Evolutionary conservation across 2,329 filamentous ascomycete genomes (phyloP), one percentile per base, ranked within the genome.

Genomic region (Blastomyces silverae): DNA sequence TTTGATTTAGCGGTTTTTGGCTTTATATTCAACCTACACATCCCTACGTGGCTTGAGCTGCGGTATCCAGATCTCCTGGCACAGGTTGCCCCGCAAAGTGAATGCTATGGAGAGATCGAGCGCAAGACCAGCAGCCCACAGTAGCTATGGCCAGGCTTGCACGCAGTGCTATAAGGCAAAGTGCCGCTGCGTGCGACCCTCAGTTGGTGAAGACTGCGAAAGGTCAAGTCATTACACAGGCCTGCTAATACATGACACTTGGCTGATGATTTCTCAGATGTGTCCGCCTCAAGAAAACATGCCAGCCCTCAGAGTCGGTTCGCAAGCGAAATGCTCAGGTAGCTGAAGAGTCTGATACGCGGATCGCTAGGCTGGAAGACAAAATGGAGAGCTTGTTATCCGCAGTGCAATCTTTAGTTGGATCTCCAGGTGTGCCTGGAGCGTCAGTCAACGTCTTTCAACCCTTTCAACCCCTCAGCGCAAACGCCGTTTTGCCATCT

Each of bases 311-410:
- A 42, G 73, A 76, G 22, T 74, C 73, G 31, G 60, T 72, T 66
- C 76, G 76, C 63, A 71, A 69, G 61, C 72, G 74, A 22, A 70
- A 70, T 67, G 65, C 63, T 20, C 68, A 72, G 22, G 69, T 68
- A 58, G 67, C 66, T 10, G 68, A 72, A 64, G 71, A 70, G 55
- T 73, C 75, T 1, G 69, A 72, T 59, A 67, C 62, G n/a, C 72
- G 73, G 44, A 77, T 78, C 50, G 71, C 74, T 52, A 69, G 73
- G 25, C 70, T 78, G 17, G 76, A 79, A 67, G 70, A 70, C 62
- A 74, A 71, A 61, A 70, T 78, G 61, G 72, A 74, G 48, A 28
- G 8, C 22, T 28, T 52, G 48, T 15, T 52, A 28, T 52, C 48
- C 11, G 10, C 48, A 3, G 11, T 52, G 22, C 48, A 52, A 13